Base-by-base conservation (phyloP, 306 rosid genomes). In the Abrus precatorius region DNA sequence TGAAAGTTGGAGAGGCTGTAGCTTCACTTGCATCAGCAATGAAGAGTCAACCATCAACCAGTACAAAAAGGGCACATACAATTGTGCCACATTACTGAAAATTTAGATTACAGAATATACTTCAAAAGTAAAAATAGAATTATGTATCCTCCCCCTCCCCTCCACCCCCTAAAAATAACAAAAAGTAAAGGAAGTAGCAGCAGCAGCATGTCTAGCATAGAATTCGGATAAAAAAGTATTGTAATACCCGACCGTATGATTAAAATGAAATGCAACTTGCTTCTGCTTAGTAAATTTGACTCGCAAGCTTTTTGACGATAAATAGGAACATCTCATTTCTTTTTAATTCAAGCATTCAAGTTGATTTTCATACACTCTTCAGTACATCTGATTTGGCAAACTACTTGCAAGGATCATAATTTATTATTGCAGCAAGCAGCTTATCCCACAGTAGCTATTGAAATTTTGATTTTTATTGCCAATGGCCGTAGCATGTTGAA, bases 1-100 rank as follows among this genome's bases (percentile, higher is more conserved):
- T 95, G 90, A 88, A 97, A 1, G 93, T 90, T 41, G 98, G 94
- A 72, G 98, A 91, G 82, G 98, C 99, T 6, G 89, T 95, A 34
- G 86, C 90, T 71, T 91, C 90, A 2, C 92, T 93, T 57, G 90
- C 98, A 20, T 52, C 91, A 53, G 41, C 80, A 20, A 87, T 86
- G 86, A 93, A 95, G 71, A 44, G 60, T 47, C 88, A 88, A 62
- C 44, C 91, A 69, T 78, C 91, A 74, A 72, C 69, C 66, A 49
- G 47, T 11, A 74, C 59, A 77, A 81, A 81, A 64, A 90, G 63
- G 75, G 44, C 81, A 77, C 79, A 83, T 6, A 64, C 66, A 44
- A 47, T 57, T 14, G 53, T 54, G 74, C 54, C 84, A 69, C 78
- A 41, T 65, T 50, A 75, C 43, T 65, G 41, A 77, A 43, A 43